phyloP scores from a whole-genome alignment of 495 filamentous ascomycete genomes.

The Clavariopsis aquatica region DNA sequence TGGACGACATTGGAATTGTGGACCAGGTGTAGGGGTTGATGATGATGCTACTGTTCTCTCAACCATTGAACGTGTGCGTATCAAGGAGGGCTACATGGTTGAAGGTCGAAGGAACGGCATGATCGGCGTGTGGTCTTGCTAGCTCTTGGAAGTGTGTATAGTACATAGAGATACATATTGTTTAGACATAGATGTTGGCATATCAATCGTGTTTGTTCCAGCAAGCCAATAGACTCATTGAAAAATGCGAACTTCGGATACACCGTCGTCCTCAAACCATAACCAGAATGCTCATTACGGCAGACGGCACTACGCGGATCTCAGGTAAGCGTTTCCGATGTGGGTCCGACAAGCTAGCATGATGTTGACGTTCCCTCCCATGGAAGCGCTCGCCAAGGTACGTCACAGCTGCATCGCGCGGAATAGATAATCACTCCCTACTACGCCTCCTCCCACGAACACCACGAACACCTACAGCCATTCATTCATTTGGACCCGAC shows the following conservation, averaged over 20 bases:
- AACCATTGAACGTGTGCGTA: slow-evolving; percentile 81
- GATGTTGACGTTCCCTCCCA: slow-evolving; percentile 11
- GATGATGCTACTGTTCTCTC: slow-evolving; percentile 62
- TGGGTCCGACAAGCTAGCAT: slow-evolving; percentile 1
- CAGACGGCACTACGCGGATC: slow-evolving; percentile 24
- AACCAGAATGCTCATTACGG: slow-evolving; percentile 7
- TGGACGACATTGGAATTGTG: slow-evolving; percentile 95
- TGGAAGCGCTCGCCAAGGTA: slow-evolving; percentile 15
- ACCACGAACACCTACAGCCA: not conserved
- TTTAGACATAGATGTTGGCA: slow-evolving; percentile 2
- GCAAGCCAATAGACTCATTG: not conserved
- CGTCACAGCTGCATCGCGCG: slow-evolving; percentile 17
- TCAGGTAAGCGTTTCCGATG: slow-evolving; percentile 14
- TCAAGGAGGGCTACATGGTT: slow-evolving; percentile 91
- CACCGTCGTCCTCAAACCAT: not conserved
- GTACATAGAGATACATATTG: slow-evolving; percentile 18
- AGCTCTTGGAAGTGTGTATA: not conserved
- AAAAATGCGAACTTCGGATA: not conserved
- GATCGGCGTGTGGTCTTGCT: slow-evolving; percentile 75
- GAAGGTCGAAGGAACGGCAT: slow-evolving; percentile 88
- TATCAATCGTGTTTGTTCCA: slow-evolving; percentile 4
- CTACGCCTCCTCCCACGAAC: not conserved
- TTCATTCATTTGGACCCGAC: not conserved
- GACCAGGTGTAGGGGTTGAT: slow-evolving; percentile 68
- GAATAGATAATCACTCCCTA: slow-evolving; percentile 22